Evolutionary conservation across 179 eudicot species (phyloP), one percentile per base, ranked within the genome.

Genomic region (Drosera spatulata): DNA sequence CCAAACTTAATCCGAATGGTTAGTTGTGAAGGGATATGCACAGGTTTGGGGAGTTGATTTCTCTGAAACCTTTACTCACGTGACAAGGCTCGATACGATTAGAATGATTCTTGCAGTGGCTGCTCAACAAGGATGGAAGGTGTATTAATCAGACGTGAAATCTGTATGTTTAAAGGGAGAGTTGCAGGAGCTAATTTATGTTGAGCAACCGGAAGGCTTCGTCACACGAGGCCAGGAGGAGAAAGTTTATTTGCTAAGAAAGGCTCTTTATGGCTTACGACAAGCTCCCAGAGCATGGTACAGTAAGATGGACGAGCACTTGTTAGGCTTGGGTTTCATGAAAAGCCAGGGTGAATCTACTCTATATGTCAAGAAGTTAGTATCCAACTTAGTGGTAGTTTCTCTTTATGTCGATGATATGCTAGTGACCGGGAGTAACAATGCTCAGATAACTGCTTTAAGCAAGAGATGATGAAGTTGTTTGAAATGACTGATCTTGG

Each of bases 401-500:
- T 44, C 61, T 5, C 5, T 64, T 2, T 64, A 55, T 46, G 61
- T 64, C 2, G 67, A 64, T 61, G 53, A 64, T 7, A 33, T 64
- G 22, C n/a, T 64, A 9, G 13, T 64, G 4, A 55, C 67, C 43
- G 55, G 67, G 46, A 64, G 52, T 40, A 39, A 22, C n/a, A 14
- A 12, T 5, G 14, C 14, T 12, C 4, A 12, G 37, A 33, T 53
- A 6, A 4, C 14, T 3, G 9, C 22, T 6, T 53, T 10, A 12
- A 53, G 9, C 4, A 14, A 13, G 56, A 53, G 4, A 53, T 53
- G 56, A 53, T 12, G 56, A 3, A 33, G 3, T 0, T 1, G 2
- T 53, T 12, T 53, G 33, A n/a, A 12, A 56, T 56, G 59, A 38
- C 43, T 4, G 44, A 56, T n/a, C 38, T 56, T 39, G 59, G 43